Evolutionary conservation across 805 yeast genomes (phyloP).

Genomic region (Saccharomycopsis olivae): DNA sequence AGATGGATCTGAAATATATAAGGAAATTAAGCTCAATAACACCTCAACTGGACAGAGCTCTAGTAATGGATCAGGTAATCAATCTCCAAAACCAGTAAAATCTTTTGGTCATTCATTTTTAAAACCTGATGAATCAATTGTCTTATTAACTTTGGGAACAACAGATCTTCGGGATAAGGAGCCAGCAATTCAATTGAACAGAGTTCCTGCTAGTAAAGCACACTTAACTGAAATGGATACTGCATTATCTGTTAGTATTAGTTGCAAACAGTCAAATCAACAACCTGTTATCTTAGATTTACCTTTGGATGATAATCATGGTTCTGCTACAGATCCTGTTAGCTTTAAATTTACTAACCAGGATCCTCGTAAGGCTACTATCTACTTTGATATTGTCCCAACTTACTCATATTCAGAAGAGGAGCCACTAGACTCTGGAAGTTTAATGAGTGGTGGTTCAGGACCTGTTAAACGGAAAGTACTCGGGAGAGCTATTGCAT

Average conservation of each 20-base stretch:
- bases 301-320: constrained; percentile 61
- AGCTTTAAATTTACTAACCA: constrained; percentile 49
- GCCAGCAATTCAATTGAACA: constrained; percentile 56
- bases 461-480: constrained; percentile 27
- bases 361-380: constrained; percentile 38
- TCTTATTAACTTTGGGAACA: constrained; percentile 79
- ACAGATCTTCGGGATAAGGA: constrained; percentile 57
- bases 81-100: constrained; percentile 41
- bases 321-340: constrained; percentile 47
- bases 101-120: constrained; percentile 80
- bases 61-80: not conserved
- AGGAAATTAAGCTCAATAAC: constrained; percentile 11
- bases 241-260: constrained; percentile 64
- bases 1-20: constrained; percentile 16
- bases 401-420: constrained; percentile 50
- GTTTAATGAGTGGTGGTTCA: constrained; percentile 19
- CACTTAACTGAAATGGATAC: constrained; percentile 82
- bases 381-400: constrained; percentile 82
- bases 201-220: constrained; percentile 65
- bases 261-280: constrained; percentile 26
- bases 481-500: constrained; percentile 78
- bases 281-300: constrained; percentile 61
- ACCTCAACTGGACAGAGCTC: not conserved
- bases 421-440: constrained; percentile 8
- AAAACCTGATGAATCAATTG: constrained; percentile 49